Base-by-base conservation (phyloP, 352 stramenopile genomes). In the Pythium sukuiense region DNA sequence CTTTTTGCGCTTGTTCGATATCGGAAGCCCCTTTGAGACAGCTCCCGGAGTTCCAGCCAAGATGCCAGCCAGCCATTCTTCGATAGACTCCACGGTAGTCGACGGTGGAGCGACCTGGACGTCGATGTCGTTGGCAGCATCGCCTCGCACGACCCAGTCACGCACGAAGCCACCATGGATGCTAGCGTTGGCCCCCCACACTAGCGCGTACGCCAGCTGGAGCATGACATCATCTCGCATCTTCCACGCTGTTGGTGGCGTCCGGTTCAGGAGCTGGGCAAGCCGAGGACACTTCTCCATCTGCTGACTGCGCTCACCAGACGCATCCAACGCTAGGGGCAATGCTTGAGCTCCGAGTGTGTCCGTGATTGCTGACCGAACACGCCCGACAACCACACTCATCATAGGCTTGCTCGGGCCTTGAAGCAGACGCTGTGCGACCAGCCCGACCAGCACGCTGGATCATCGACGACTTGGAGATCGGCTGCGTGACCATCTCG, bases 151-250 rank as follows among this genome's bases (percentile, higher is more conserved):
- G 45, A 76, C 59, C 69, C 69, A 76, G 37, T 76, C 69, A 11
- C 69, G 69, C 24, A 76, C 7, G 41, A 76, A 76, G 3, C 69
- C 64, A 1, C 59, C 69, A 26, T 72, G 61, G 26, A 72, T 63
- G 6, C 53, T 61, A 3, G 37, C 43, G 32, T 66, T 26, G 45
- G 43, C 48, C 18, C 63, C 27, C 69, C 69, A 76, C 1, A 76
- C 24, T 26, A 76, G 37, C 6, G 55, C 46, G 43, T 76, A 59
- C 1, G 60, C 64, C 1, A 72, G 24, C 41, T 76, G 69, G 7
- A 76, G 69, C 64, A 76, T 70, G 11, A 76, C 55, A 37, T 76
- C 69, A 30, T 76, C 59, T 6, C 69, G 64, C 3, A 50, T 67
- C 4, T 20, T 46, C 67, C 68, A 74, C 1, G n/a, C 24, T 0